Evolutionary conservation across 148 eudicot species (phyloP), one percentile per base, ranked within the genome.

Genomic region (Rhododendron vialii): DNA sequence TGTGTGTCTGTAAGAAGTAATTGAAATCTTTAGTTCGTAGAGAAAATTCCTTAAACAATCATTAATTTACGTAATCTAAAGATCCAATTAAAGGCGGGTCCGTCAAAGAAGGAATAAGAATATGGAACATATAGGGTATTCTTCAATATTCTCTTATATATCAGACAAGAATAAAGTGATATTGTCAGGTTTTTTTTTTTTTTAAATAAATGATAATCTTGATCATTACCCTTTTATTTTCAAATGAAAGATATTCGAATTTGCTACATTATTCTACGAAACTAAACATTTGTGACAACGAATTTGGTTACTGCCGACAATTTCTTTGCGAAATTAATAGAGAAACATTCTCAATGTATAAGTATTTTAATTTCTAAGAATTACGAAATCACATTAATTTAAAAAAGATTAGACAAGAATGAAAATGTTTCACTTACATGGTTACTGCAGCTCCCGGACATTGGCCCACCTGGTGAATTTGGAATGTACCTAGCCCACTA

Each of bases 401-500:
- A 6, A 59, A 59, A 59, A 59, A 22, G 73, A 65, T 26, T n/a
- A 65, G 33, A 24, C 9, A n/a, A 26, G 13, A 71, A 33, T 71
- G 20, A 5, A 77, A 55, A 55, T n/a, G 11, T 55, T 24, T 26
- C 33, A 48, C 88, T 90, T 83, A 90, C 91, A 80, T 76, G 87
- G 88, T 57, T 84, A 83, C 53, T 88, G 88, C 74, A 67, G 35
- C 83, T 82, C 85, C 77, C 88, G 14, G 93, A 88, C 84, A 87
- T 57, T n/a, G 93, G 88, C 65, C 91, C 92, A 38, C 86, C 48
- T 81, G 94, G 81, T 18, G 91, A 47, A 73, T 89, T 89, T 26
- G 96, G 96, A 85, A 94, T 91, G 88, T 89, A 90, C 93, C 96
- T 91, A 84, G 98, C 98, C 98, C 98, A 95, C 98, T 95, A 84